Evolutionary conservation across 768 basidiomycete species (phyloP).

Genomic region (Lactifluus subvellereus): DNA sequence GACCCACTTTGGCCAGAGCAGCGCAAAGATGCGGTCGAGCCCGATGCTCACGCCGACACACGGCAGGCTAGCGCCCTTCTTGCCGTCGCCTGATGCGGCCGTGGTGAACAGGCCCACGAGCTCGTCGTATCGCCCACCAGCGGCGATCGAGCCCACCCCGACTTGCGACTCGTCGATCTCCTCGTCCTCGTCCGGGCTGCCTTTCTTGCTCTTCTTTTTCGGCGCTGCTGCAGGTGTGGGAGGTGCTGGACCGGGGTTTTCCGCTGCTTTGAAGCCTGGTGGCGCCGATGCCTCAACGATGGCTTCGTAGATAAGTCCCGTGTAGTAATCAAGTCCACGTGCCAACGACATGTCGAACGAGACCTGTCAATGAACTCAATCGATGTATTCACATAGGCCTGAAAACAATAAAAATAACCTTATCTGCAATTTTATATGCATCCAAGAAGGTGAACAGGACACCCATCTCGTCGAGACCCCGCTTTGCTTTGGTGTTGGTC

Average conservation of each 20-base stretch:
- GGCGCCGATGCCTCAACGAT: constrained; percentile 91
- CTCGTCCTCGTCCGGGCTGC: constrained; percentile 55
- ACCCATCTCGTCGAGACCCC: constrained; percentile 83
- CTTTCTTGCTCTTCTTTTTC: constrained; percentile 42
- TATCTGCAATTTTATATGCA: constrained; percentile 73
- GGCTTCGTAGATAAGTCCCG: constrained; percentile 97
- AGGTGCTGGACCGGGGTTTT: constrained; percentile 34
- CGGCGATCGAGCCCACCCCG: constrained; percentile 99
- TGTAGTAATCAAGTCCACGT: constrained; percentile 98
- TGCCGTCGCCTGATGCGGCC: constrained; percentile 70
- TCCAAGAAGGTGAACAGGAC: constrained; percentile 76
- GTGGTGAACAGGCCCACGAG: constrained; percentile 90
- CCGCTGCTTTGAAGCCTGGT: constrained; percentile 61
- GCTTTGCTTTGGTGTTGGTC: constrained; percentile 67
- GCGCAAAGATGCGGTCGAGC: constrained; percentile 86
- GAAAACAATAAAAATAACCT: constrained; percentile 41
- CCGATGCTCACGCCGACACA: constrained; percentile 94
- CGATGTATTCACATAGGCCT: neutral
- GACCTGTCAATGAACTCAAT: constrained; percentile 43
- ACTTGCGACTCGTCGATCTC: constrained; percentile 90
- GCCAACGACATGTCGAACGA: constrained; percentile 96
- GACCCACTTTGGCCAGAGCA: constrained; percentile 83
- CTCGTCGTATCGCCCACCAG: constrained; percentile 93
- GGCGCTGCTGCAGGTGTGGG: constrained; percentile 32
- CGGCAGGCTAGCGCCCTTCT: constrained; percentile 62